Evolutionary conservation across 352 stramenopile species (phyloP), one percentile per base, ranked within the genome.

Genomic region (Phytophthora palmivora): DNA sequence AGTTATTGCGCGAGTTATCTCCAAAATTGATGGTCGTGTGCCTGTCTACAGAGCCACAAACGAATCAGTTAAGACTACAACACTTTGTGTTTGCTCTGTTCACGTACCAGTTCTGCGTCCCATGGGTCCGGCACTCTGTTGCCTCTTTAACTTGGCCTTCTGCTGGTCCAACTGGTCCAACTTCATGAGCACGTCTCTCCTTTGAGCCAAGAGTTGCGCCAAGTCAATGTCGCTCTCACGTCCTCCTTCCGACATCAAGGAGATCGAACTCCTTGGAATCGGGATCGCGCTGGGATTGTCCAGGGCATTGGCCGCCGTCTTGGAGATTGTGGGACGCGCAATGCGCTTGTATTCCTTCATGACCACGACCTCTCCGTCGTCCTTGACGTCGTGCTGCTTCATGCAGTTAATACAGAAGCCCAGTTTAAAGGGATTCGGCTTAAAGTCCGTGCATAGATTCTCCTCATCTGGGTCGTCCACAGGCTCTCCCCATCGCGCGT

Each of bases 391-490:
- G 72, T 96, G 87, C 59, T 96, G 87, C 64, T 94, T 94, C 73
- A 94, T 87, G 69, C 87, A 96, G 69, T 96, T 96, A 58, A 96
- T 84, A 64, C 87, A 96, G 58, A 94, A 96, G 6, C 87, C 87
- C 18, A 94, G 63, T 62, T 92, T 92, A 62, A 96, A 96, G 26
- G 87, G 84, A 52, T 96, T 96, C 0, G 85, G 79, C 18, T 72
- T 36, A 57, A 88, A 96, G n/a, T 96, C 87, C 2, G 74, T 83
- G 49, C 87, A 96, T 49, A 93, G 60, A 32, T 79, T 84, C 45
- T 91, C 83, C 66, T 96, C 84, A 50, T 96, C 87, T 5, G 85
- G 85, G 49, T 93, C 87, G 52, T 93, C 84, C 37, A 88, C 83
- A 0, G 83, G 81, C 45, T 96, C 87, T 4, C 87, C 87, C 87